Conservation (phyloP, 1,284 basidiomycete species). For the Paramarasmius palmivorus region DNA sequence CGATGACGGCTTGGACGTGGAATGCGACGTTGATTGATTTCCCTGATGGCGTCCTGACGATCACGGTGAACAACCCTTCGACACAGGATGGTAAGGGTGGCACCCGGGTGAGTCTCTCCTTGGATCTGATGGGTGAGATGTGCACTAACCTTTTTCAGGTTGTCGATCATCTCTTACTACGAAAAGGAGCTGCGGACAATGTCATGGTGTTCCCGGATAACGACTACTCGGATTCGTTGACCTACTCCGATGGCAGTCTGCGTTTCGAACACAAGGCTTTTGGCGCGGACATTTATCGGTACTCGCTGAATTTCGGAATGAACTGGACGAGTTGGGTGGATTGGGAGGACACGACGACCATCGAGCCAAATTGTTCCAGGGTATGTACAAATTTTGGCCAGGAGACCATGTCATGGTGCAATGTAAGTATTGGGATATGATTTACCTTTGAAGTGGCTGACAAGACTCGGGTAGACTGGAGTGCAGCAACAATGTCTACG, state of each 20-base stretch:
- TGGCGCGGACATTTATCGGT: slow-evolving; percentile 87
- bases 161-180: slow-evolving; percentile 74
- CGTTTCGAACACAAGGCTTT: slow-evolving; percentile 78
- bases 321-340: slow-evolving; percentile 79
- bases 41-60: slow-evolving; percentile 78
- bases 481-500: slow-evolving; percentile 59
- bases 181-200: slow-evolving; percentile 76
- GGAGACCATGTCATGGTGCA: slow-evolving; percentile 87
- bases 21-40: slow-evolving; percentile 70
- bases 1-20: slow-evolving; percentile 70
- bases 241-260: slow-evolving; percentile 60
- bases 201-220: slow-evolving; percentile 80
- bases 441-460: slow-evolving; percentile 12
- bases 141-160: slow-evolving; percentile 39
- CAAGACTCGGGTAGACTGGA: slow-evolving; percentile 62
- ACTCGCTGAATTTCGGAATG: slow-evolving; percentile 84
- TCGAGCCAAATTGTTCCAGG: slow-evolving; percentile 60
- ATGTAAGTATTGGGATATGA: slow-evolving; percentile 53
- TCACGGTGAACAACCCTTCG: slow-evolving; percentile 63
- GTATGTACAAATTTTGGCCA: slow-evolving; percentile 69
- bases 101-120: slow-evolving; percentile 51
- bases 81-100: slow-evolving; percentile 40
- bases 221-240: slow-evolving; percentile 74
- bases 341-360: slow-evolving; percentile 73
- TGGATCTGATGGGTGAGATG: slow-evolving; percentile 9